Evolutionary conservation across 345 rosid genomes (phyloP).

Genomic region (Eucalyptus tenuipes): DNA sequence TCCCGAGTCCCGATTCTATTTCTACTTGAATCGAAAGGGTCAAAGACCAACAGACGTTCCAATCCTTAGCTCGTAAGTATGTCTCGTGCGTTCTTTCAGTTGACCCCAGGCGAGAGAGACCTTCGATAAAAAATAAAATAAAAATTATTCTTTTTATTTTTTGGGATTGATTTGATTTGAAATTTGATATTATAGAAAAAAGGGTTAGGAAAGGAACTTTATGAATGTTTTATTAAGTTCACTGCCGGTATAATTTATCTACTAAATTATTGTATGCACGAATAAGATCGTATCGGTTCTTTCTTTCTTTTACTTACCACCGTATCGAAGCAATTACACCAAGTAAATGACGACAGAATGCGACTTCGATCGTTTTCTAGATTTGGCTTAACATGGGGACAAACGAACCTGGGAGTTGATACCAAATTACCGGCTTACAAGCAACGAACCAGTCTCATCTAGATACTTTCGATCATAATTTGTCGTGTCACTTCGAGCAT

Average conservation of each 20-base stretch:
- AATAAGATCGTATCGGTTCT: not conserved
- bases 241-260: not conserved
- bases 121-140: fast-evolving
- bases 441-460: not conserved
- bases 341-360: not conserved
- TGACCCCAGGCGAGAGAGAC: not conserved
- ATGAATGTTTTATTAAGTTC: not conserved
- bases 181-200: not conserved
- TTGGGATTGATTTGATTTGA: not conserved
- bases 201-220: not conserved
- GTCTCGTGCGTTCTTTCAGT: not conserved
- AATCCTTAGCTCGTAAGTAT: not conserved
- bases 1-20: not conserved
- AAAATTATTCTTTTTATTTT: not conserved
- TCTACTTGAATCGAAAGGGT: not conserved
- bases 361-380: not conserved
- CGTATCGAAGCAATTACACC: not conserved
- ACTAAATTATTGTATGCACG: not conserved
- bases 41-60: not conserved
- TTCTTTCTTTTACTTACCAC: not conserved
- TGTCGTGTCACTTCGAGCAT: not conserved
- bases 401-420: not conserved
- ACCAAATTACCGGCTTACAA: not conserved
- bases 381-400: not conserved
- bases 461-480: not conserved